Conservation (phyloP, 495 filamentous ascomycete species). For the Xylaria palmicola region DNA sequence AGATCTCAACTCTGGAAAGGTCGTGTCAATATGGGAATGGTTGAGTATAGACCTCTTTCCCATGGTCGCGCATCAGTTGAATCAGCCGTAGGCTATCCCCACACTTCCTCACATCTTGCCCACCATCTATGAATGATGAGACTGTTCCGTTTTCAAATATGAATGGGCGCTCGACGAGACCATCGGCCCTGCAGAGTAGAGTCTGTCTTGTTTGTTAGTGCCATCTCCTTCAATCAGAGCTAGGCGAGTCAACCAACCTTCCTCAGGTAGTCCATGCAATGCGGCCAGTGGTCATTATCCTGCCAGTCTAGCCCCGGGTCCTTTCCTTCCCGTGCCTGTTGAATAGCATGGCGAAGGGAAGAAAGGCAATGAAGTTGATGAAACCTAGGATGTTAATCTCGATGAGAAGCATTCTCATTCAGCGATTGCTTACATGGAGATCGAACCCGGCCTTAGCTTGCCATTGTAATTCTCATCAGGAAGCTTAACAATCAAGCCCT, state of each 20-base stretch:
- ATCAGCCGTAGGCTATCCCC: background rate
- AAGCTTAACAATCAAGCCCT: background rate
- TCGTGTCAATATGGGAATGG: background rate
- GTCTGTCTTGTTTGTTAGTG: background rate
- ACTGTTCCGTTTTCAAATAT: background rate
- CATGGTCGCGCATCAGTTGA: background rate
- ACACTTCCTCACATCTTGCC: background rate
- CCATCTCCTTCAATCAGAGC: background rate
- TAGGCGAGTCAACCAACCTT: background rate
- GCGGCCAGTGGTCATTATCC: conserved; percentile 1
- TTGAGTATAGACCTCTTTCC: background rate
- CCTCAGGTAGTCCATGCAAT: background rate
- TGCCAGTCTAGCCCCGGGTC: conserved; percentile 1
- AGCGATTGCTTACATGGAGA: background rate
- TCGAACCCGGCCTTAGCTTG: background rate
- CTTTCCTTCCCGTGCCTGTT: background rate
- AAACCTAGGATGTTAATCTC: background rate
- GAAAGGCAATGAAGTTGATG: conserved; percentile 3
- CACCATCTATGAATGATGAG: background rate
- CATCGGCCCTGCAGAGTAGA: background rate
- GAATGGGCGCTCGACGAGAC: background rate
- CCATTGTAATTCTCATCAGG: background rate
- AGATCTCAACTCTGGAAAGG: too few species aligned
- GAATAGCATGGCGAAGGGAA: background rate
- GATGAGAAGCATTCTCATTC: background rate